phyloP scores from a whole-genome alignment of 108 stramenopile genomes.

The Discostella pseudostelligera region DNA sequence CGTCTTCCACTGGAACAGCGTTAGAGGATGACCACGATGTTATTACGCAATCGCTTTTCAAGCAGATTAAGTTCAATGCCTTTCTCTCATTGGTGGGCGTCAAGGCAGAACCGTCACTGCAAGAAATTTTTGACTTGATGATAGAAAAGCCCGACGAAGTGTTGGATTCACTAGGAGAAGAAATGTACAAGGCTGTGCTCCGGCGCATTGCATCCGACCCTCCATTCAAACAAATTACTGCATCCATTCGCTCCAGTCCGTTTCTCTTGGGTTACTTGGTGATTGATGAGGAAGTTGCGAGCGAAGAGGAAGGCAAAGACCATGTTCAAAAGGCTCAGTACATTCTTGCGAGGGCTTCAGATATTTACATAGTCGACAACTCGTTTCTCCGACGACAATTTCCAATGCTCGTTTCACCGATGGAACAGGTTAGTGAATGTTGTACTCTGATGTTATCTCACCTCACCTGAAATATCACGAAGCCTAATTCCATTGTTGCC shows the following conservation, averaged over 20 bases:
- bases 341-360: slow-evolving; percentile 61
- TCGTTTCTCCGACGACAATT: slow-evolving; percentile 63
- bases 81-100: slow-evolving; percentile 45
- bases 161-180: slow-evolving; percentile 46
- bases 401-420: slow-evolving; percentile 58
- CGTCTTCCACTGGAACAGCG: slow-evolving; percentile 2
- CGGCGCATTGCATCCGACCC: slow-evolving; percentile 69
- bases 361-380: slow-evolving; percentile 81
- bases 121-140: slow-evolving; percentile 42
- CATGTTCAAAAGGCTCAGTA: slow-evolving; percentile 30
- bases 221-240: slow-evolving; percentile 58
- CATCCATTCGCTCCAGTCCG: slow-evolving; percentile 52
- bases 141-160: slow-evolving; percentile 55
- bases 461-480: background rate
- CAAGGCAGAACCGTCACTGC: slow-evolving; percentile 33
- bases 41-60: slow-evolving; percentile 24
- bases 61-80: slow-evolving; percentile 38
- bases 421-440: slow-evolving; percentile 63
- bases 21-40: slow-evolving; percentile 9
- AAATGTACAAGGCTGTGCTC: slow-evolving; percentile 62
- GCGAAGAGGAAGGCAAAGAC: slow-evolving; percentile 19
- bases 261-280: slow-evolving; percentile 73
- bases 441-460: background rate
- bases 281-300: slow-evolving; percentile 25
- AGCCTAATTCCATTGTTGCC: background rate